Percentiles rank a stretch among this genome's conserved stretches.
Evolutionary conservation across 2,329 filamentous ascomycete genomes (phyloP).

Genomic region (Stromatinia cepivora): DNA sequence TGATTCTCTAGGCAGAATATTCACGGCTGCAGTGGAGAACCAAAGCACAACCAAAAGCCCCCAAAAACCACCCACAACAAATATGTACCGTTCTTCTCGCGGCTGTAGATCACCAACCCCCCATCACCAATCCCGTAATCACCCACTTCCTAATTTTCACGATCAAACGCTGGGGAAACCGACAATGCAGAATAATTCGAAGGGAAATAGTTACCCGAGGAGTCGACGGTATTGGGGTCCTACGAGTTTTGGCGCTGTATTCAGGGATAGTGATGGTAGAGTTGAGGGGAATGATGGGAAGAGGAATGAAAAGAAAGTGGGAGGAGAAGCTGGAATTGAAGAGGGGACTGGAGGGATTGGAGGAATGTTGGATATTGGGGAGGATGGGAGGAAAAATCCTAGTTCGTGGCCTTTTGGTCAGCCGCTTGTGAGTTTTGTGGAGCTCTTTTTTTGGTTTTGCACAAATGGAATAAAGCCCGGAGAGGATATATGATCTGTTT

Average conservation of each 20-base stretch:
- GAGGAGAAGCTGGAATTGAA: background rate
- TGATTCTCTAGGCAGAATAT: background rate
- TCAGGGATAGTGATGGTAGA: constrained; percentile 27
- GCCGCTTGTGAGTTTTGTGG: constrained; percentile 27
- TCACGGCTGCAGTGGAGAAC: too few relatives aligned
- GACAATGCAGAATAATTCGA: constrained; percentile 25
- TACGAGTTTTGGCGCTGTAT: constrained; percentile 38
- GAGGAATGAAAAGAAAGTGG: background rate
- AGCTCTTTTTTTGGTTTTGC: background rate
- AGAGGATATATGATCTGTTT: too few relatives aligned
- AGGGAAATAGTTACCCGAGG: constrained; percentile 28
- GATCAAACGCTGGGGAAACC: background rate
- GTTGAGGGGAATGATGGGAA: background rate
- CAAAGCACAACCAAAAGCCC: background rate
- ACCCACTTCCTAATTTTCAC: background rate
- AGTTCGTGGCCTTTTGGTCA: constrained; percentile 28
- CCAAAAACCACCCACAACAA: background rate
- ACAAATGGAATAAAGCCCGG: background rate
- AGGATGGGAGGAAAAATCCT: constrained; percentile 35
- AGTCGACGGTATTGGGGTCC: constrained; percentile 36
- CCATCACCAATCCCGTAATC: background rate
- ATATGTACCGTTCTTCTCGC: background rate
- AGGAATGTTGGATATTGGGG: constrained; percentile 34
- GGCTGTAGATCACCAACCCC: background rate
- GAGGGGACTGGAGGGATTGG: constrained; percentile 19